Evolutionary conservation across 176 grass and related monocot genomes (phyloP).

Genomic region (Avena sativa): DNA sequence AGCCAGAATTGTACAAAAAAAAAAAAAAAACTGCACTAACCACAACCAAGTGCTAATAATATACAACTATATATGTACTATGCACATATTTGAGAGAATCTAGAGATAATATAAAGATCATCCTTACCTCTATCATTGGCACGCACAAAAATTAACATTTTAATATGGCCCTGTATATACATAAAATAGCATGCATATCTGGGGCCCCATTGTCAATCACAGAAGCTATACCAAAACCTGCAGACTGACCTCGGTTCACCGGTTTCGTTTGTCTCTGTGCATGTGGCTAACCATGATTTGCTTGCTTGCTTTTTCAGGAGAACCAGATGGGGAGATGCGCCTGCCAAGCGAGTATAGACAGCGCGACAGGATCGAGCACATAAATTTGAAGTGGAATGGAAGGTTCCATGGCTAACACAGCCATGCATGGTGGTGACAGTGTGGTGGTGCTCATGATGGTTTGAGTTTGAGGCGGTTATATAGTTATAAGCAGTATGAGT

Average conservation of each 20-base stretch:
- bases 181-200: background rate
- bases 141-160: too few relatives aligned
- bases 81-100: too few relatives aligned
- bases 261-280: background rate
- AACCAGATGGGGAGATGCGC: conserved; percentile 59
- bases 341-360: conserved; percentile 53
- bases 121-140: too few relatives aligned
- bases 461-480: conserved; percentile 27
- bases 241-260: conserved; percentile 45
- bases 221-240: background rate
- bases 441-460: conserved; percentile 50
- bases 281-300: conserved; percentile 37
- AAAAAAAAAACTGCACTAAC: too few relatives aligned
- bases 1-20: too few relatives aligned
- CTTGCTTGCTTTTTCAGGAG: conserved; percentile 50
- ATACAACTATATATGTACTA: too few relatives aligned
- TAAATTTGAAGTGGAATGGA: conserved; percentile 31
- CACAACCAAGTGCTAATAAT: too few relatives aligned
- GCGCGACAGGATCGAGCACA: background rate
- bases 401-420: conserved; percentile 33
- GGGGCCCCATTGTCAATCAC: background rate
- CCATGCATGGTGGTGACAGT: background rate
- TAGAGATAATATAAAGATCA: too few relatives aligned
- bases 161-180: too few relatives aligned
- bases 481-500: conserved; percentile 45